Percentiles rank a stretch among this genome's conserved stretches.
These are phyloP conservation scores for Pistacia vera DNA, from an alignment of 345 rosid species.

Conservation along the genomic window DNA sequence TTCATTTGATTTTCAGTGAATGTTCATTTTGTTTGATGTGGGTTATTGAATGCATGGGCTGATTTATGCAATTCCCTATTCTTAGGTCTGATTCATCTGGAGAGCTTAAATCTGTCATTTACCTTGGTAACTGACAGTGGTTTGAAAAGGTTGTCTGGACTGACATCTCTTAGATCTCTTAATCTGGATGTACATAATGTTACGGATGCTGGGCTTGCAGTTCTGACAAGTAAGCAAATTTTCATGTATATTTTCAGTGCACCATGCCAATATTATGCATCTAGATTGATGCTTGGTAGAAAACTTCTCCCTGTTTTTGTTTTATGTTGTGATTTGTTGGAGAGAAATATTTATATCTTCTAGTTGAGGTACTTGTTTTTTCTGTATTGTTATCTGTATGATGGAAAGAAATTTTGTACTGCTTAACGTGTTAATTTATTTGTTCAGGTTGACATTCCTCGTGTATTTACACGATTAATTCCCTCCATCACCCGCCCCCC, in stretches of 20 bases:
- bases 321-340: not conserved
- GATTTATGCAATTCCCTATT: slow-evolving; percentile 10
- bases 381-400: not conserved
- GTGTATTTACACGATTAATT: not conserved
- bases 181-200: slow-evolving; percentile 57
- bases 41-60: not conserved
- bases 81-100: slow-evolving; percentile 51
- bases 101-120: slow-evolving; percentile 62
- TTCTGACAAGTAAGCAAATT: slow-evolving; percentile 49
- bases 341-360: not conserved
- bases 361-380: not conserved
- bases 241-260: not conserved
- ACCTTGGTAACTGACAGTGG: slow-evolving; percentile 53
- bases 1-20: not conserved
- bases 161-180: slow-evolving; percentile 57
- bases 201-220: slow-evolving; percentile 59
- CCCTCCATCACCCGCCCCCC: not conserved
- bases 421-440: not conserved
- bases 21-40: not conserved
- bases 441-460: not conserved
- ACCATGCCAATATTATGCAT: not conserved
- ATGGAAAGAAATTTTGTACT: not conserved
- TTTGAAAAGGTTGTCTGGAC: slow-evolving; percentile 44
- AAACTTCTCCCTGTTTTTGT: not conserved
- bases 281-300: not conserved